Evolutionary conservation across 164 flowering plant species (phyloP).

Genomic region (Berberis vulgaris): DNA sequence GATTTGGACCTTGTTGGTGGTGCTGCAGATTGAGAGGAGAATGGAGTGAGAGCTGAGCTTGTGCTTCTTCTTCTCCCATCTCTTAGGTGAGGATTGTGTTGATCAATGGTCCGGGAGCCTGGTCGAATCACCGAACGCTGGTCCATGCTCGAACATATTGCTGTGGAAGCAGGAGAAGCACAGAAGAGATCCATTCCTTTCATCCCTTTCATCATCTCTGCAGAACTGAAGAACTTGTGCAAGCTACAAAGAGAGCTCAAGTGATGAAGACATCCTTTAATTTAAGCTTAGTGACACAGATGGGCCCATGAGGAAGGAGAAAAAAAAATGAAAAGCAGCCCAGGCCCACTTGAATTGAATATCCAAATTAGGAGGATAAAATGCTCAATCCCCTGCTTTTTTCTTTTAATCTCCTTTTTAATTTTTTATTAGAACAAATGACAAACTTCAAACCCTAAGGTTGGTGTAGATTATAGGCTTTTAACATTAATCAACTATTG

Average conservation of each 20-base stretch:
- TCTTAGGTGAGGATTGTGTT: conserved; percentile 21
- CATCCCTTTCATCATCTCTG: conserved; percentile 25
- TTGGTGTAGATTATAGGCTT: too few relatives aligned
- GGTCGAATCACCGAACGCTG: conserved; percentile 40
- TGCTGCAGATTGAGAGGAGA: conserved; percentile 34
- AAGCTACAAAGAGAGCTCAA: conserved; percentile 10
- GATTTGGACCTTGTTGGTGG: conserved; percentile 36
- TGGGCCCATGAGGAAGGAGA: not conserved
- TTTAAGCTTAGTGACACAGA: conserved; percentile 17
- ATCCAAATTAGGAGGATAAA: conserved; percentile 8
- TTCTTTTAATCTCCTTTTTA: not conserved
- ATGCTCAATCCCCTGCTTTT: conserved; percentile 12
- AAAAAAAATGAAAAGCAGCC: not conserved
- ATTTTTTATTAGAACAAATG: too few relatives aligned
- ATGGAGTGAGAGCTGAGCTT: conserved; percentile 12
- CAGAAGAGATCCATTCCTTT: conserved; percentile 64
- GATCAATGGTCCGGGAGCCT: conserved; percentile 23
- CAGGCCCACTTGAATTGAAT: not conserved
- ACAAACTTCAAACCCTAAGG: too few relatives aligned
- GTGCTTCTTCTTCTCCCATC: conserved; percentile 10
- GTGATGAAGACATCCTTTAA: conserved; percentile 18
- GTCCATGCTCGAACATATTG: conserved; percentile 56
- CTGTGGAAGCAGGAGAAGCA: conserved; percentile 75
- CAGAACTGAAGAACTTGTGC: not conserved
- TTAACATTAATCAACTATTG: too few relatives aligned